Base-by-base conservation (phyloP, 176 grass and related monocot genomes). In the Hsuehochloa calcarea region DNA sequence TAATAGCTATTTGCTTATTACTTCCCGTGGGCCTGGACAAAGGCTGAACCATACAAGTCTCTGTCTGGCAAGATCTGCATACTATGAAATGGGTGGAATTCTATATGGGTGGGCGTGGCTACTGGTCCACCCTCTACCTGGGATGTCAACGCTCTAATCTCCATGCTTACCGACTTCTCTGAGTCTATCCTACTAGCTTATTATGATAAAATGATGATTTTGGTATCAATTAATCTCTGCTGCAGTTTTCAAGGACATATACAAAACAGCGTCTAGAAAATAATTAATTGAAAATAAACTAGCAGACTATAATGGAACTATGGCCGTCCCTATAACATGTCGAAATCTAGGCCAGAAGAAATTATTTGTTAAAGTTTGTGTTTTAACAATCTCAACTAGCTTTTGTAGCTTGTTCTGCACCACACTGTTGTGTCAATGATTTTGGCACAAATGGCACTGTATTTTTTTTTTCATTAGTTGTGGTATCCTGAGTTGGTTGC, bases 11-110 rank as follows among this genome's bases (percentile, higher is more conserved):
- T 79, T 84, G 50, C 13, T 74, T 73, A 27, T 61, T 79, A 65
- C 55, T 79, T 67, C 60, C 19, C 2, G 25, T 84, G 75, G 68
- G 61, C 51, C 49, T 74, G 25, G 75, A n/a, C 19, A 35, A 43
- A 75, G 43, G 60, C 74, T 80, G 80, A 68, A 80, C 89, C 85
- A 80, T 84, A 87, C 61, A 74, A 63, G 80, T 87, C 84, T 68
- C 10, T 84, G 29, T 90, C 80, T 52, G 68, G 27, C 58, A 66
- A 68, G 68, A 70, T 84, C 80, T 90, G 74, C 68, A 80, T 74
- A 43, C 62, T 74, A 50, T 73, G 79, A 54, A 86, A 84, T 74
- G 75, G 60, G 31, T 79, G 34, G 23, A 82, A 80, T 80, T 87
- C 60, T 81, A 54, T 61, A 55, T 75, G 52, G 85, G 80, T 60